Conservation (phyloP, 306 rosid species). For the Glycine soja region DNA sequence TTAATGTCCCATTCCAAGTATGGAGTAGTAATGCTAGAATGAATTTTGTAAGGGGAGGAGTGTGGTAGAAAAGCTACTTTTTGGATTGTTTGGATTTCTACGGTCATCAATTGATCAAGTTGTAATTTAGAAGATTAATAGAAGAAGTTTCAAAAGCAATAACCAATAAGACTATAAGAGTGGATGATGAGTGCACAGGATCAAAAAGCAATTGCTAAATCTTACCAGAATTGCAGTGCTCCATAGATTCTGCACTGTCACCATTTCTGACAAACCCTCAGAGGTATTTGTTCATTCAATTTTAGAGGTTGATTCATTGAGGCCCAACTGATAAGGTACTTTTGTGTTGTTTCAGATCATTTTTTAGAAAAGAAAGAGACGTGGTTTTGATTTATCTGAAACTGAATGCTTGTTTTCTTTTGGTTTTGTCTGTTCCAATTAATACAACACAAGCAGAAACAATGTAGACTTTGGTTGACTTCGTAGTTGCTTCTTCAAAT, state of each 20-base stretch:
- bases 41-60: too few relatives aligned
- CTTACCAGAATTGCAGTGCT: conserved; percentile 73
- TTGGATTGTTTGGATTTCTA: conserved; percentile 13
- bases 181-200: conserved; percentile 16
- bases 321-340: conserved; percentile 57
- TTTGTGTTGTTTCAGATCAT: conserved; percentile 42
- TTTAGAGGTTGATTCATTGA: conserved; percentile 33
- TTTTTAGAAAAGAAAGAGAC: conserved; percentile 18
- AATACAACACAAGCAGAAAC: conserved; percentile 45
- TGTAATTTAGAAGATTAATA: conserved; percentile 4
- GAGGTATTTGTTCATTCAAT: conserved; percentile 43
- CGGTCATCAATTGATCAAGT: not conserved
- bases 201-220: conserved; percentile 37
- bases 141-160: not conserved
- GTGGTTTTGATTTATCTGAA: conserved; percentile 47
- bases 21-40: too few relatives aligned
- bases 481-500: conserved; percentile 41
- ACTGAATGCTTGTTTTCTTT: conserved; percentile 35
- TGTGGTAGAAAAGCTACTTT: not conserved
- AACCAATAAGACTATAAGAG: conserved; percentile 40
- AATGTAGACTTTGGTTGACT: conserved; percentile 46
- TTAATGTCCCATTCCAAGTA: too few relatives aligned
- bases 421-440: conserved; percentile 43
- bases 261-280: conserved; percentile 65
- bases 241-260: conserved; percentile 69